Base-by-base conservation (phyloP, 148 eudicot genomes). In the Vaccinium myrtillus region DNA sequence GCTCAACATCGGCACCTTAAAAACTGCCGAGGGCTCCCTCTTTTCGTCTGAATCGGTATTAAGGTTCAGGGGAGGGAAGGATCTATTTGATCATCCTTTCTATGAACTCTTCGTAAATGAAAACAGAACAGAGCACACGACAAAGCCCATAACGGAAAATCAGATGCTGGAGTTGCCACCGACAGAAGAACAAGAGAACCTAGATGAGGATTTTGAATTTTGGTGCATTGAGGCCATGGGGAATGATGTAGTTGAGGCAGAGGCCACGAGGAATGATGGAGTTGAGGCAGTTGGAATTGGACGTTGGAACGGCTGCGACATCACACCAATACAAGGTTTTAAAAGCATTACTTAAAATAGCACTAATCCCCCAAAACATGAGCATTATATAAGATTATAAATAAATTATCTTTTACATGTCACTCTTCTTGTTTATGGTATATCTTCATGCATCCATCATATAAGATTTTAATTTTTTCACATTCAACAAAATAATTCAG, bases 1-100 rank as follows among this genome's bases (percentile, higher is more conserved):
- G 56, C 15, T 13, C 56, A 58, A 58, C n/a, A 5, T 5, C 63
- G 21, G 63, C 63, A 58, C 63, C 63, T 58, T 58, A 6, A 58
- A 1, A 16, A 58, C n/a, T 0, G n/a, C 2, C n/a, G 0, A 16
- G n/a, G 63, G 21, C 8, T 2, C n/a, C n/a, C 1, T 8, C 63
- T 1, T 58, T 1, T 0, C n/a, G 2, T 7, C 56, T 12, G 56
- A 53, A 53, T 53, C 1, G 0, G 63, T 18, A 6, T 0, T 1
- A 16, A 15, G 21, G 63, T 18, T 0, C n/a, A 15, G 19, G n/a
- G 56, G 56, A 53, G 56, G 56, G 1, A 53, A 13, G 16, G 56
- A 53, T 53, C 56, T 53, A 11, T 53, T 53, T 3, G 56, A 53
- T 18, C 6, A 16, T 8, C 43, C 43, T 39, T 39, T 39, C 5